Base-by-base conservation (phyloP, 441 rosid genomes). In the Dalechampia spathulata region DNA sequence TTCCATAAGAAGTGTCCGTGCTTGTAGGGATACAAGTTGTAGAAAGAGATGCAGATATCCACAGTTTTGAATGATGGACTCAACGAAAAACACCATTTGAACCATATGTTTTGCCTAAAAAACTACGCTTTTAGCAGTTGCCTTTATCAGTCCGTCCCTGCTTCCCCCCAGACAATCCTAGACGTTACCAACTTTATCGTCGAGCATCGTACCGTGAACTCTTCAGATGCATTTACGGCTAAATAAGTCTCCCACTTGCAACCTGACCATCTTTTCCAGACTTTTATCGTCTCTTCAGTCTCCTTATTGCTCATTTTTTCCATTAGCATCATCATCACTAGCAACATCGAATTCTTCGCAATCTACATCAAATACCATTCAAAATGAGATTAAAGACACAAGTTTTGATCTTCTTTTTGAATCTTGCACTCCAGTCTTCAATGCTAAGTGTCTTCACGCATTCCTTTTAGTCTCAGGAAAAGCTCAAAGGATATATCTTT, bases 391-490 rank as follows among this genome's bases (percentile, higher is more conserved):
- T 36, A 64, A 58, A 60, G 60, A 21, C 63, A 64, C 71, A 44
- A 72, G 78, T 61, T 75, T 83, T 49, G 76, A 75, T 62, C 20
- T 9, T 59, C 69, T 81, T 41, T 79, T 82, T 64, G 64, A 58
- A 57, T 63, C 75, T 10, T 84, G 87, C 71, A 78, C 77, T 46
- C 67, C 49, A 8, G 8, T 72, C 48, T 64, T 72, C 15, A 63
- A 55, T 66, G 86, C 75, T 44, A 86, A 78, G 72, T 37, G 74
- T 25, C 72, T 83, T 36, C 89, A 87, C 49, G 72, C 78, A 4
- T 74, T 75, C 65, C 73, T 81, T 58, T 28, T 84, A 63, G 86
- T 83, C 12, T 72, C 85, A 0, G 78, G 87, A 30, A 73, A 58
- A 52, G 64, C 72, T 56, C 52, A 64, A 43, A 67, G 57, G 42